phyloP scores from a whole-genome alignment of 2,329 filamentous ascomycete species.

The Exophiala sp. region DNA sequence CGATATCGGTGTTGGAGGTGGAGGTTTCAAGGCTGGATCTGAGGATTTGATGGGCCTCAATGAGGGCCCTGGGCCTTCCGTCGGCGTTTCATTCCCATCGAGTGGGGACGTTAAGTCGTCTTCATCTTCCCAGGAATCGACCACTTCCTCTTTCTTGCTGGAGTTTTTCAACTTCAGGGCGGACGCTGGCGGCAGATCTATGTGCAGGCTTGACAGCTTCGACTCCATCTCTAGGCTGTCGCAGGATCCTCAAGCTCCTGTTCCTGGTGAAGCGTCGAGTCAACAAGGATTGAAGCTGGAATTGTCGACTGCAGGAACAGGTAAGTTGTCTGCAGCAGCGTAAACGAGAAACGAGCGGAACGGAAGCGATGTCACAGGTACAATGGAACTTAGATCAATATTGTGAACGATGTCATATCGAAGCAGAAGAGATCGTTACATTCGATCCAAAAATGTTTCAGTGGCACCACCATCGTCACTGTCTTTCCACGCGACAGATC shows the following conservation, averaged over 20 bases:
- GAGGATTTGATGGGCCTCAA: constrained; percentile 20
- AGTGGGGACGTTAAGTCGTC: constrained; percentile 24
- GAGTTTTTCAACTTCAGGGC: constrained; percentile 23
- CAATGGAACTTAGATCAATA: constrained; percentile 6
- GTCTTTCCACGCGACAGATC: background rate
- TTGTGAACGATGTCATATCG: constrained; percentile 10
- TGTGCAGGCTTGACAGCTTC: constrained; percentile 20
- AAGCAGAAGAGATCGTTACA: constrained; percentile 4
- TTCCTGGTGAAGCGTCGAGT: background rate
- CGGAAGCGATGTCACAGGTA: constrained; percentile 1
- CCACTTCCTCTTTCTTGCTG: constrained; percentile 42
- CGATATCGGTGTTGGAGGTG: constrained; percentile 66
- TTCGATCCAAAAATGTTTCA: constrained; percentile 1
- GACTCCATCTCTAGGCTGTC: constrained; percentile 14
- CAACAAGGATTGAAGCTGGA: background rate
- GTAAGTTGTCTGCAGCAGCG: background rate
- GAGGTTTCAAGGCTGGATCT: constrained; percentile 41
- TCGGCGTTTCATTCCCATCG: constrained; percentile 27
- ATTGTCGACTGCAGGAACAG: constrained; percentile 1
- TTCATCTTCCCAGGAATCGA: constrained; percentile 67
- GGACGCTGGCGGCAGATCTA: constrained; percentile 24
- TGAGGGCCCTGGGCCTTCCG: constrained; percentile 14
- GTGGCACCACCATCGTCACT: background rate
- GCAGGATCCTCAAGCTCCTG: background rate
- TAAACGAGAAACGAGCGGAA: background rate